Conservation (phyloP, 2,329 filamentous ascomycete genomes). For the Xylaria sp. region DNA sequence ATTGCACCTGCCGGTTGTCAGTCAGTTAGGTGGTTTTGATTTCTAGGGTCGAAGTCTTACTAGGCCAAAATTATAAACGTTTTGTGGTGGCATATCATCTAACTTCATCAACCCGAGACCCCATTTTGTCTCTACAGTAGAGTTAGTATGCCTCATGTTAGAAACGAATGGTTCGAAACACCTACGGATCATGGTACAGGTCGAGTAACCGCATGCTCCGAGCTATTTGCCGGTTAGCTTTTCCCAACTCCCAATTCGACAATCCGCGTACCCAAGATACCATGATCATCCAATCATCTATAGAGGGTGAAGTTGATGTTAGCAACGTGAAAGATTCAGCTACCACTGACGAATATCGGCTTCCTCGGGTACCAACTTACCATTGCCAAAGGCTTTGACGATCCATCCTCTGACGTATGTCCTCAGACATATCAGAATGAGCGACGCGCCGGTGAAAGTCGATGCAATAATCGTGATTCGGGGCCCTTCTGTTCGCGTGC, state of each 20-base stretch:
- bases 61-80: slow-evolving; percentile 44
- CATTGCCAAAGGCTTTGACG: slow-evolving; percentile 41
- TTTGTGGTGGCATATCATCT: slow-evolving; percentile 42
- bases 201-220: slow-evolving; percentile 39
- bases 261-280: slow-evolving; percentile 33
- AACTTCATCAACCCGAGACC: slow-evolving; percentile 43
- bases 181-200: slow-evolving; percentile 43
- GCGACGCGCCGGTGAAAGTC: slow-evolving; percentile 36
- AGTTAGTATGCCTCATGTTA: not conserved
- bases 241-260: not conserved
- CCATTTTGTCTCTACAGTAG: slow-evolving; percentile 46
- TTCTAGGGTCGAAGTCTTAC: slow-evolving; percentile 25
- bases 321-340: not conserved
- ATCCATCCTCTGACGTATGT: slow-evolving; percentile 40
- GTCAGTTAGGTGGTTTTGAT: not conserved
- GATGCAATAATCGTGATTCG: slow-evolving; percentile 36
- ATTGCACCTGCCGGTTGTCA: slow-evolving; percentile 40
- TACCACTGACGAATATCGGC: not conserved
- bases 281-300: slow-evolving; percentile 39
- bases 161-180: not conserved
- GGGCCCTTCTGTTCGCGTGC: slow-evolving; percentile 40
- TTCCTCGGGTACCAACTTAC: slow-evolving; percentile 27
- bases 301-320: not conserved
- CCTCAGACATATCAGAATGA: slow-evolving; percentile 37
- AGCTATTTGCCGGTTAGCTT: slow-evolving; percentile 2